Evolutionary conservation across 129 eudicot genomes (phyloP).

Genomic region (Arctium lappa): DNA sequence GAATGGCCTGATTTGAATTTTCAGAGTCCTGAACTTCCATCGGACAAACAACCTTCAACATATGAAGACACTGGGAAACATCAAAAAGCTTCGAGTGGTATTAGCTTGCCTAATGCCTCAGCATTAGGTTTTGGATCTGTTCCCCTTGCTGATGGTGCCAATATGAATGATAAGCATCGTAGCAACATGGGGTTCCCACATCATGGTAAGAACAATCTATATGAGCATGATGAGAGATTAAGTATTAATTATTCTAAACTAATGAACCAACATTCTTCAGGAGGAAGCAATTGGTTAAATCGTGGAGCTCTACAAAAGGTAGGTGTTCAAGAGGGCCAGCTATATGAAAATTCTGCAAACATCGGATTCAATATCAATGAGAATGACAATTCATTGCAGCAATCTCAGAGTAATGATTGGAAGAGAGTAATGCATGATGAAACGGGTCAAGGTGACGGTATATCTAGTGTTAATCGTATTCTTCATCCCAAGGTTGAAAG

Average conservation of each 20-base stretch:
- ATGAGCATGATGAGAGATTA: conserved; percentile 31
- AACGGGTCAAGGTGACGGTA: conserved; percentile 24
- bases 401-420: conserved; percentile 39
- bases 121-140: conserved; percentile 23
- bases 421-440: conserved; percentile 32
- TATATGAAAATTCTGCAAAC: conserved; percentile 38
- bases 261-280: conserved; percentile 34
- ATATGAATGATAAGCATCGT: conserved; percentile 28
- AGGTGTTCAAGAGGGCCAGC: conserved; percentile 37
- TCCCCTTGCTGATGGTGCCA: conserved; percentile 26
- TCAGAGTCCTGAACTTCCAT: conserved; percentile 38
- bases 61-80: conserved; percentile 35
- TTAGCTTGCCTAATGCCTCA: conserved; percentile 26
- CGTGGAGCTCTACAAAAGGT: conserved; percentile 33
- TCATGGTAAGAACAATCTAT: conserved; percentile 27
- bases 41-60: conserved; percentile 28
- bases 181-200: conserved; percentile 34
- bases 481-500: conserved; percentile 32
- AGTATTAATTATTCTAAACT: conserved; percentile 29
- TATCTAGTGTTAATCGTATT: conserved; percentile 27
- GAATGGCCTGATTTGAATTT: conserved; percentile 52
- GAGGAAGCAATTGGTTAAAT: conserved; percentile 54
- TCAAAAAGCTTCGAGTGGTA: conserved; percentile 28
- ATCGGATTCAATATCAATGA: conserved; percentile 27
- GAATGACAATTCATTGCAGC: conserved; percentile 30